These are phyloP conservation scores for Trichoderma arundinaceum DNA, from an alignment of 2,329 filamentous ascomycete genomes.

Conservation along the genomic window DNA sequence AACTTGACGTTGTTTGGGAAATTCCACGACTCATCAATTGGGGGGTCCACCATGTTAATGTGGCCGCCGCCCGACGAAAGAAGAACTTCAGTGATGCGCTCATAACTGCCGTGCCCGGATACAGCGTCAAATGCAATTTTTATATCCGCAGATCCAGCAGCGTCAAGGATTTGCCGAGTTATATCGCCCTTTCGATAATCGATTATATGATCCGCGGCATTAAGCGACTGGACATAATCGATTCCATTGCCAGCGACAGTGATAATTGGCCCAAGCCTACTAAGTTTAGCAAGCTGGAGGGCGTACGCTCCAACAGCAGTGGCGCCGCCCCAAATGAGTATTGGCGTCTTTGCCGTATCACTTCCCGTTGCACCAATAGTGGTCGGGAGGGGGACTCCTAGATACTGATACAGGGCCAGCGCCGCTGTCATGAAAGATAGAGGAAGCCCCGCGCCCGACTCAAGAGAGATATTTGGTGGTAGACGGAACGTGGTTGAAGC, in stretches of 20 bases:
- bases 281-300: conserved; percentile 56
- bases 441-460: conserved; percentile 11
- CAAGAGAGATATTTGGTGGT: conserved; percentile 52
- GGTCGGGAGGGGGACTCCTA: conserved; percentile 6
- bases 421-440: conserved; percentile 22
- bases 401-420: conserved; percentile 13
- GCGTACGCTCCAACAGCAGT: conserved; percentile 62
- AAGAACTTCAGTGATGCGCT: conserved; percentile 17
- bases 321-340: conserved; percentile 57
- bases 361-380: background rate
- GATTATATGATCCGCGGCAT: conserved; percentile 17
- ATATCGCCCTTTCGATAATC: conserved; percentile 21
- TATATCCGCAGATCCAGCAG: background rate
- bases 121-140: conserved; percentile 14
- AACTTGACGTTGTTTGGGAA: conserved; percentile 13
- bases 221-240: conserved; percentile 7
- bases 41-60: conserved; percentile 22
- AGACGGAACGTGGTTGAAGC: conserved; percentile 62
- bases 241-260: conserved; percentile 54
- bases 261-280: conserved; percentile 64
- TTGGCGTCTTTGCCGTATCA: conserved; percentile 20
- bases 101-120: conserved; percentile 14
- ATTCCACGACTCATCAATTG: conserved; percentile 7
- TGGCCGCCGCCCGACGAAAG: conserved; percentile 13
- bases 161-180: conserved; percentile 7